Evolutionary conservation across 148 eudicot species (phyloP).

Genomic region (Polygonum maritimum): DNA sequence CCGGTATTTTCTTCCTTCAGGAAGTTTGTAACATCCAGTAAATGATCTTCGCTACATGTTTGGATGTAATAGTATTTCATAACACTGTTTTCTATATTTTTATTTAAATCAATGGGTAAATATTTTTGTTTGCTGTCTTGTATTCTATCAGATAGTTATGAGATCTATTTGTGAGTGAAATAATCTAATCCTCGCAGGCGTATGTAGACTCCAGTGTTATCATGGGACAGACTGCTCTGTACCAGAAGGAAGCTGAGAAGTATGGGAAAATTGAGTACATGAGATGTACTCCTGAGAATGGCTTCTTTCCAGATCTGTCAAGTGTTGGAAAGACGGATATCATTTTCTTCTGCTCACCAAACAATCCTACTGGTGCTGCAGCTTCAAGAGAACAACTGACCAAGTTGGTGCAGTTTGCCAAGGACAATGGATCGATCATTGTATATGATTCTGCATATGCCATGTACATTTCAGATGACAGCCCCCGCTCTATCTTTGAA

Average conservation of each 20-base stretch:
- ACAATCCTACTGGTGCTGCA: constrained; percentile 93
- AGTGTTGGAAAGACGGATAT: constrained; percentile 62
- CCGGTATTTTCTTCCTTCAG: constrained; percentile 40
- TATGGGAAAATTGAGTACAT: constrained; percentile 82
- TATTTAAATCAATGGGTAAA: neutral
- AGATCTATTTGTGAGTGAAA: neutral
- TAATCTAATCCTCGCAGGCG: constrained; percentile 33
- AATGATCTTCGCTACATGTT: neutral
- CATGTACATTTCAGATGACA: constrained; percentile 76
- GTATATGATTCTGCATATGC: constrained; percentile 95
- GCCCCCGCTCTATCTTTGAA: constrained; percentile 80
- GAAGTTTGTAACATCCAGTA: neutral
- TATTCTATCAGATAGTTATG: neutral
- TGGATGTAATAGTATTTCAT: neutral
- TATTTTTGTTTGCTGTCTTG: neutral
- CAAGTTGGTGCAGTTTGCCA: constrained; percentile 69
- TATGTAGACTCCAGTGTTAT: constrained; percentile 92
- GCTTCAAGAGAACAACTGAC: constrained; percentile 84
- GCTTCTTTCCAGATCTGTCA: constrained; percentile 82
- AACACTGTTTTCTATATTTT: neutral
- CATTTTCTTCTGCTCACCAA: constrained; percentile 95
- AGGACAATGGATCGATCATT: constrained; percentile 83
- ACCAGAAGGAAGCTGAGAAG: constrained; percentile 59
- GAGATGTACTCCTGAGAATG: constrained; percentile 89
- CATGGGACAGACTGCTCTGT: constrained; percentile 77